Percentiles rank a stretch among this genome's conserved stretches.
phyloP scores from a whole-genome alignment of 2,329 filamentous ascomycete genomes.

The Cercospora zeae-maydis region DNA sequence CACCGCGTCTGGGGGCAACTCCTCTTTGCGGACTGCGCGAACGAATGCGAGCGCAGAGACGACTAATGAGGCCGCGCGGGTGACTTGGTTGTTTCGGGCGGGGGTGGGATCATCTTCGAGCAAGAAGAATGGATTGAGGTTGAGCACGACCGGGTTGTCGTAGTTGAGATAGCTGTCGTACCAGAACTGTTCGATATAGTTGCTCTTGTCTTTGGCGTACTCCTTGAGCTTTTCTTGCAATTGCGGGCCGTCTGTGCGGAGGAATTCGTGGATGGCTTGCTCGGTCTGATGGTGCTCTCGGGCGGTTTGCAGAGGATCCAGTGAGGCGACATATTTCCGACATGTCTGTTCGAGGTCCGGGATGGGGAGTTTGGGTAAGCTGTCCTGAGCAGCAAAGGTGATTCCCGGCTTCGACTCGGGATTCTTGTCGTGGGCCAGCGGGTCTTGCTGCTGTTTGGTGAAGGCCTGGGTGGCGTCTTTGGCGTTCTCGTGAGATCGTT shows the following conservation, averaged over 20 bases:
- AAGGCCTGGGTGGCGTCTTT: slow-evolving; percentile 53
- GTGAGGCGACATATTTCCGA: slow-evolving; percentile 71
- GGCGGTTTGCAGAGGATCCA: slow-evolving; percentile 74
- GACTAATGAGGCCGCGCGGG: slow-evolving; percentile 84
- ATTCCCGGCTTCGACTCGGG: slow-evolving; percentile 65
- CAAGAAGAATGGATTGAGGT: slow-evolving; percentile 96
- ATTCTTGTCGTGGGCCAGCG: slow-evolving; percentile 49
- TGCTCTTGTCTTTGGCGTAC: slow-evolving; percentile 86
- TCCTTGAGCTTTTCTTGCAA: slow-evolving; percentile 85
- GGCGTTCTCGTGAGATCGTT: slow-evolving; percentile 49
- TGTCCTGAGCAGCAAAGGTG: slow-evolving; percentile 86
- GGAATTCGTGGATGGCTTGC: slow-evolving; percentile 76
- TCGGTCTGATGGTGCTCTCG: slow-evolving; percentile 81
- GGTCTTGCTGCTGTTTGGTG: slow-evolving; percentile 47
- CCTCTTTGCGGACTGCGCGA: slow-evolving; percentile 85
- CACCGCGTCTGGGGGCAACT: slow-evolving; percentile 82
- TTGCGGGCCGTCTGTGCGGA: slow-evolving; percentile 74
- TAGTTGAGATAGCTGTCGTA: slow-evolving; percentile 98
- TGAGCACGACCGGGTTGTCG: slow-evolving; percentile 94
- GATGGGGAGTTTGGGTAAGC: slow-evolving; percentile 86
- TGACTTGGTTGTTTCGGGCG: slow-evolving; percentile 93
- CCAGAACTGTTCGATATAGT: slow-evolving; percentile 99
- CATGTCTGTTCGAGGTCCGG: slow-evolving; percentile 78
- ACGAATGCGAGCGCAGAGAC: slow-evolving; percentile 90
- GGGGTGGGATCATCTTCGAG: slow-evolving; percentile 96